Evolutionary conservation across 495 filamentous ascomycete species (phyloP), one percentile per base, ranked within the genome.

Genomic region (Lophiostoma macrostomum): DNA sequence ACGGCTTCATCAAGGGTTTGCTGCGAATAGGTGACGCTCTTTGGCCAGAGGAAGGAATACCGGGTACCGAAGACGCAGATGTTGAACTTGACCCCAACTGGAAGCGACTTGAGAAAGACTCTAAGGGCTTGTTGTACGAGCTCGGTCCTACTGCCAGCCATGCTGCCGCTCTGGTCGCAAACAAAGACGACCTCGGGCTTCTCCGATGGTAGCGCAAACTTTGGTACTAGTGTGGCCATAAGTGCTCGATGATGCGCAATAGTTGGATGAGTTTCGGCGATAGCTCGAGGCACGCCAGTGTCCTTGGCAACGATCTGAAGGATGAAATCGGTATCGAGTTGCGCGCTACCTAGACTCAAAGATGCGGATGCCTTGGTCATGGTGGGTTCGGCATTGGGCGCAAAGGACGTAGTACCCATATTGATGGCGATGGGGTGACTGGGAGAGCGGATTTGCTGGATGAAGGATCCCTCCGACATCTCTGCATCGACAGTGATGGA

Each of bases 51-150:
- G 49, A 84, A 81, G 0, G 66, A 61, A 55, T 77, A 57, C 0
- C 14, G 12, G 18, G 45, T 69, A 8, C 85, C 85, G 53, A 90
- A 90, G 1, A 80, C 85, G 66, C 80, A 84, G 50, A 89, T 87
- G 65, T 90, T 88, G 72, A 90, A 89, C 61, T 77, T 80, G 42
- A 81, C 69, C 0, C 83, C 83, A 1, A 80, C 53, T 1, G 85
- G 85, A 13, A 90, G 66, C 0, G 81, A 85, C 56, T 86, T 87
- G 27, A 90, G 70, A 56, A 89, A 85, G n/a, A 87, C 67, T 1
- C 72, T 72, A 22, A 89, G 70, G 2, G 84, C 85, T 5, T 74
- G 69, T 13, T 74, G 63, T 22, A 86, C 66, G 13, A 79, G 77
- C 1, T 58, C 29, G 1, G 86, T 86, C 24, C 77, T 78, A 28